Evolutionary conservation across 2,329 filamentous ascomycete species (phyloP).

Genomic region (Aureobasidium sp.): DNA sequence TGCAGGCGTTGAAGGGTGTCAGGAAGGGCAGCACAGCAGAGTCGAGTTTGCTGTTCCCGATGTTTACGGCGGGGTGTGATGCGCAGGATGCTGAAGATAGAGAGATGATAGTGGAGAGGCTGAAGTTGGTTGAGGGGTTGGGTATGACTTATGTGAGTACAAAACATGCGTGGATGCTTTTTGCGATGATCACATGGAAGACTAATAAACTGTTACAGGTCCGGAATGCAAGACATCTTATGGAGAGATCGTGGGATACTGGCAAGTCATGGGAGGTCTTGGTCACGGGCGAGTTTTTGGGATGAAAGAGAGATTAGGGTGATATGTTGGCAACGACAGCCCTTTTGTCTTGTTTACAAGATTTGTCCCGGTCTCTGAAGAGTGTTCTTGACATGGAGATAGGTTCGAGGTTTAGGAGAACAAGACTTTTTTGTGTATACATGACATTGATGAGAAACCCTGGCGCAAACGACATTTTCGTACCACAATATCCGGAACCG

Average conservation of each 20-base stretch:
- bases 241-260: constrained; percentile 63
- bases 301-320: constrained; percentile 28
- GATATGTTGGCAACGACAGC: neutral
- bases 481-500: neutral
- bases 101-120: constrained; percentile 53
- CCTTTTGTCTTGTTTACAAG: neutral
- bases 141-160: constrained; percentile 64
- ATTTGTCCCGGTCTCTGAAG: neutral
- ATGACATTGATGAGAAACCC: neutral
- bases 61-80: constrained; percentile 78
- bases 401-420: neutral
- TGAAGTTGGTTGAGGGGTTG: constrained; percentile 59
- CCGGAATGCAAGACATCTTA: constrained; percentile 52
- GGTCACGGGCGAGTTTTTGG: constrained; percentile 59
- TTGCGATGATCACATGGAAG: neutral
- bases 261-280: constrained; percentile 60
- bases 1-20: constrained; percentile 54
- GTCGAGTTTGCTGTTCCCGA: constrained; percentile 66
- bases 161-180: neutral
- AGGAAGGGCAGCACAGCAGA: constrained; percentile 61
- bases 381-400: too few relatives aligned
- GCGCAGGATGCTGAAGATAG: constrained; percentile 48
- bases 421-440: neutral
- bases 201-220: constrained; percentile 31
- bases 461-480: neutral